A percentile compares a stretch with the other conserved stretches of the same genome.
Conservation (phyloP, 2,329 filamentous ascomycete species). For the Trichoderma citrinoviride region DNA sequence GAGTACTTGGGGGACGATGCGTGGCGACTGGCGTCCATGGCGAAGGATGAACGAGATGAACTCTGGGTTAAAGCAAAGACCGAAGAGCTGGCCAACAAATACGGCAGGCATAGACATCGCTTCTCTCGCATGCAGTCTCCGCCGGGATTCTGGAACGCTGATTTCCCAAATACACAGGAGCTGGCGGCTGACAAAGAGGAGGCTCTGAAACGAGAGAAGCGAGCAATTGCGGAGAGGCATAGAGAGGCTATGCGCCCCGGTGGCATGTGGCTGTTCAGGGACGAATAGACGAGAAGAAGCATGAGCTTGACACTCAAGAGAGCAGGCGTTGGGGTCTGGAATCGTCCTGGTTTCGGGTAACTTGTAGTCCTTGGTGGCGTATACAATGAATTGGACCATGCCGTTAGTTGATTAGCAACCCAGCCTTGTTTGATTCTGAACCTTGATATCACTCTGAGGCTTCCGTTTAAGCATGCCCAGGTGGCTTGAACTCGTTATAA, state of each 20-base stretch:
- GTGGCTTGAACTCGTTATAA: too few relatives aligned
- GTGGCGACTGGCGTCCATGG: constrained; percentile 58
- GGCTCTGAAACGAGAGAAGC: constrained; percentile 60
- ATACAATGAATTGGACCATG: not conserved
- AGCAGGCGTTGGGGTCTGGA: not conserved
- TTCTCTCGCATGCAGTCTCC: constrained; percentile 71
- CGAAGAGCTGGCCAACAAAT: constrained; percentile 67
- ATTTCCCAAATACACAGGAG: constrained; percentile 89
- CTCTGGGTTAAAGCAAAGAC: constrained; percentile 74
- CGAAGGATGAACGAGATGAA: constrained; percentile 58
- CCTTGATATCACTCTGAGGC: too few relatives aligned
- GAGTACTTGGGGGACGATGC: constrained; percentile 57
- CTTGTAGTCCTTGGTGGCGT: not conserved
- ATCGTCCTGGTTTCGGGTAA: not conserved
- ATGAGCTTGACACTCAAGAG: not conserved
- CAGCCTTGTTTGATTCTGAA: too few relatives aligned
- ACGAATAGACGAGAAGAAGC: constrained; percentile 55
- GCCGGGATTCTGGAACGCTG: constrained; percentile 85
- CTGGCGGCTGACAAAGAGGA: constrained; percentile 61
- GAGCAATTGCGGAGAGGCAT: constrained; percentile 69
- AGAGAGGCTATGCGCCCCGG: constrained; percentile 75
- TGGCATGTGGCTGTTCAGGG: constrained; percentile 77
- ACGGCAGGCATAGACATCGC: constrained; percentile 73
- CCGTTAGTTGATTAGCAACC: not conserved
- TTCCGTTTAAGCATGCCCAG: too few relatives aligned